Base-by-base conservation (phyloP, 495 filamentous ascomycete genomes). In the Penicillium nucicola region DNA sequence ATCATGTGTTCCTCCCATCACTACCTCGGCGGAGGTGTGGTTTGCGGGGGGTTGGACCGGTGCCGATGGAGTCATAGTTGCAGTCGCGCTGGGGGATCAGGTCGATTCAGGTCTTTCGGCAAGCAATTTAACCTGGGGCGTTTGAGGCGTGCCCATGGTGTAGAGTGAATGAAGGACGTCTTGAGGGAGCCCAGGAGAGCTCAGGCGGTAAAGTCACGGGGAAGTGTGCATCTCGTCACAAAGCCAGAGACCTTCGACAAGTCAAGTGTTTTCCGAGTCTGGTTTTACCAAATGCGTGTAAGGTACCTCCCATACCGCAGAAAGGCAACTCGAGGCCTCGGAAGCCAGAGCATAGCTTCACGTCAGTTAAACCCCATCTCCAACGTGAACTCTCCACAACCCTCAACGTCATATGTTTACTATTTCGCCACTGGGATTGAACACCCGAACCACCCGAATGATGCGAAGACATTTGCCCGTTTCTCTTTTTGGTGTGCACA, bases 121-220 rank as follows among this genome's bases (percentile, higher is more conserved):
- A 12, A 31, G 43, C 18, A 22, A 20, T 6, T 25, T 3, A 3
- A 48, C 23, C 28, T 34, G 51, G 18, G 18, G 50, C 4, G 43
- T 41, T 52, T 64, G 51, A 11, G 64, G 62, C 7, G 44, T 41
- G 20, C 67, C 61, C 61, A 70, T 69, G 2, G 7, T 28, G 10
- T 19, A 1, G 30, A n/a, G n/a, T n/a, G n/a, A n/a, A n/a, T n/a
- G n/a, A n/a, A n/a, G n/a, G n/a, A n/a, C n/a, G n/a, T n/a, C n/a
- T n/a, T n/a, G n/a, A n/a, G n/a, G n/a, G n/a, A n/a, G n/a, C n/a
- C n/a, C 8, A 13, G 17, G 23, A 44, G 42, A 44, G 28, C 6
- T 45, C 17, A 34, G 42, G 30, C 30, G 15, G 17, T 34, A 14
- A 30, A 28, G 25, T 9, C 25, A 28, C 25, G 2, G 7, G 22